Evolutionary conservation across 805 yeast species (phyloP), one percentile per base, ranked within the genome.

Genomic region (Diddensiella santjacobensis): DNA sequence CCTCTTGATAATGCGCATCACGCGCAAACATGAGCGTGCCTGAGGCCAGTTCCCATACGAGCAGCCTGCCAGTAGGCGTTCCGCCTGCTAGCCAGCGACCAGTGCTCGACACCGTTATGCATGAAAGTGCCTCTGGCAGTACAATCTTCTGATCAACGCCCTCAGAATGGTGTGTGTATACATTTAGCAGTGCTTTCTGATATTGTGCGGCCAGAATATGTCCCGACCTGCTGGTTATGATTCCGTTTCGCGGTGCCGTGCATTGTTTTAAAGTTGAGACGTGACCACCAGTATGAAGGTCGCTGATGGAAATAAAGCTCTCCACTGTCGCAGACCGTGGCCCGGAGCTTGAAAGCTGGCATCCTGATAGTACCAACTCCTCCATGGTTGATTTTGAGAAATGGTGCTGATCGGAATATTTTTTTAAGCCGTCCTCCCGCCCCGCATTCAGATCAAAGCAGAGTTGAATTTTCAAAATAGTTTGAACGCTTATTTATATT

Each of bases 1-100:
- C 75, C 4, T 75, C 71, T 66, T 91, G 97, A 64, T 87, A 91
- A 68, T 91, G 98, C 0, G 87, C 83, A 44, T 86, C 90, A 59
- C 79, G 80, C 3, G 80, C 95, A 41, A 78, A 71, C 20, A 90
- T 60, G 41, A 93, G 71, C 20, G 78, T 67, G 0, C 98, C 98
- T 1, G 93, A 83, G 6, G 74, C 65, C 44, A 90, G 61, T 58
- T 88, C 96, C 98, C 98, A 91, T 1, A 90, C 65, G 60, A 85
- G 85, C 13, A 93, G 53, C 55, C 81, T 78, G 10, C 98, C 98
- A n/a, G 83, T 60, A 50, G 71, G 62, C 45, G 93, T 74, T 51
- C 91, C 89, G 39, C 84, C 95, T 4, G 80, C 83, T 22, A 93
- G 58, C 65, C 57, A 69, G 49, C 36, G 69, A 58, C 58, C 69